phyloP scores from a whole-genome alignment of 108 stramenopile species.

The Fragilaria radians region DNA sequence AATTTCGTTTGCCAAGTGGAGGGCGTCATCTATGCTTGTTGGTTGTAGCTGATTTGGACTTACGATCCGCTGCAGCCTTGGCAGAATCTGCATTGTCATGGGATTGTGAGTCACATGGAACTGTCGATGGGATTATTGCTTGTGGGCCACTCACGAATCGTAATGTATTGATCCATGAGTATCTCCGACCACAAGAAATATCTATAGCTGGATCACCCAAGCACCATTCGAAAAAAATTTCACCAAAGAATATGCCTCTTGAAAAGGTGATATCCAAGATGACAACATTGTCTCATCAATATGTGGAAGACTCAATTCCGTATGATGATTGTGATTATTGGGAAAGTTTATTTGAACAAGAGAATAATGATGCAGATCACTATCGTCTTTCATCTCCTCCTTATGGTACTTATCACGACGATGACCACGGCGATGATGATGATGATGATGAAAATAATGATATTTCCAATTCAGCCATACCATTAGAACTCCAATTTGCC shows the following conservation, averaged over 20 bases:
- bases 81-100: conserved; percentile 32
- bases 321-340: not conserved
- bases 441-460: not conserved
- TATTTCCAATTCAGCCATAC: conserved; percentile 10
- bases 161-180: not conserved
- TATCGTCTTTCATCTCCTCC: not conserved
- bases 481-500: conserved; percentile 35
- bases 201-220: not conserved
- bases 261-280: not conserved
- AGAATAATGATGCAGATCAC: not conserved
- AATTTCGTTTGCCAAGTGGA: not conserved
- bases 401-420: not conserved
- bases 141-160: not conserved
- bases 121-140: not conserved
- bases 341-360: conserved; percentile 20
- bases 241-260: not conserved
- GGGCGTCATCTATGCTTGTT: conserved; percentile 21
- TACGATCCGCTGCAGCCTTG: conserved; percentile 34
- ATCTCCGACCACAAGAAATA: not conserved
- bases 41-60: conserved; percentile 43
- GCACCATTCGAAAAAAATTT: not conserved
- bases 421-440: conserved; percentile 2
- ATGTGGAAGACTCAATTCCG: not conserved
- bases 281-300: not conserved
- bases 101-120: not conserved